Base-by-base conservation (phyloP, 164 flowering plant genomes). In the Tetracentron sinense region DNA sequence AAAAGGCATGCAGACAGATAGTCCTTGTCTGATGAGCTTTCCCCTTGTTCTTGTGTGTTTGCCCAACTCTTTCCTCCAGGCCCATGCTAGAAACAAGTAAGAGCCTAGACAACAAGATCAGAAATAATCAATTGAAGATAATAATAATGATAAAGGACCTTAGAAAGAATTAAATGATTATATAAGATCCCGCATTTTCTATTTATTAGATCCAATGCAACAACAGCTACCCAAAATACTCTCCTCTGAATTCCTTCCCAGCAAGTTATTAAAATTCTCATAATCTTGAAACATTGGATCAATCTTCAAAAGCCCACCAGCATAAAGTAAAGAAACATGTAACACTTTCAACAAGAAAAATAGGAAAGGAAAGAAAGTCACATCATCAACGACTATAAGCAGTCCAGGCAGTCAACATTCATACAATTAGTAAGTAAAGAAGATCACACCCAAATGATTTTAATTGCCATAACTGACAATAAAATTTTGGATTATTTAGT, bases 1-100 rank as follows among this genome's bases (percentile, higher is more conserved):
- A 76, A 68, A 80, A 89, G n/a, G 85, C 71, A 74, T 91, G 98
- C 67, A 73, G 58, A 64, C 72, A 67, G 29, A 91, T 51, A 7
- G 89, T 54, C 72, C 67, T 44, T 22, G 65, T 52, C 25, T 69
- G 77, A 27, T 55, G 60, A 69, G 50, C 33, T 42, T 44, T 59
- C 21, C 56, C 72, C 17, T 55, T 29, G 17, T 69, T 52, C 51
- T 30, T 63, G 27, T 50, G 59, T 60, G 21, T 59, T 61, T 67
- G 63, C 22, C n/a, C 42, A 68, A 30, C 63, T 48, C 26, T 66
- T 62, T 70, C 81, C 66, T 71, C 77, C 25, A 70, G 54, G 20
- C 80, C 82, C 89, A 87, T 85, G 54, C 44, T 50, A 31, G 63
- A 60, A 53, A 28, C 35, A 49, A 12, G 49, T 30, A 60, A 53